Base-by-base conservation (phyloP, 305 asterid species). In the Solanum hybrid region DNA sequence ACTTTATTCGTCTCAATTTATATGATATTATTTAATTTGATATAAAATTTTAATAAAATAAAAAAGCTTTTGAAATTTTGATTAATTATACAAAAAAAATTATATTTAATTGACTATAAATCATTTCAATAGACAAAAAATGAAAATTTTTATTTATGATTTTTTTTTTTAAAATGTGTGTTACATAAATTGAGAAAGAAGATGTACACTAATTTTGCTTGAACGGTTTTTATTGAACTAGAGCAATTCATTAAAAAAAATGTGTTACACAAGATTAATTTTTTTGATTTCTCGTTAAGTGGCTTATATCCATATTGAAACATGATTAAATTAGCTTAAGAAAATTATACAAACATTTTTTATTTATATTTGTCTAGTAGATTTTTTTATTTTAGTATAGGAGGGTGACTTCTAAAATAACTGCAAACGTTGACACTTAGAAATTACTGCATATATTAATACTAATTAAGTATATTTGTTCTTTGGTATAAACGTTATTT, bases 401-500 rank as follows among this genome's bases (percentile, higher is more conserved):
- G 11, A 64, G 72, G 12, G 26, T 64, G 13, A 9, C 15, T 69
- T 24, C 2, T 69, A 69, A 69, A 69, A 10, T 69, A 69, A 69
- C 4, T 66, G 31, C 85, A 35, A 26, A 5, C 14, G 0, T 71
- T 76, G 31, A n/a, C 85, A 36, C 85, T 78, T 36, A 7, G 22
- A 78, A 78, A 78, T n/a, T 22, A 78, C 19, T 36, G 1, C 85
- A 36, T 78, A 78, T 78, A 36, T 5, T 78, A 78, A 24, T 36
- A 14, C 17, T 78, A 14, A 35, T 6, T 77, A 77, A 34, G 51
- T 11, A 35, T 76, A 32, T 76, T 32, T 78, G 5, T 24, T 78
- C 85, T 78, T 78, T 17, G 85, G 3, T n/a, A 78, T 78, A 78
- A 78, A 36, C 85, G 85, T 38, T 78, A 37, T n/a, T 78, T 78